phyloP scores from a whole-genome alignment of 169 alveolate genomes.

The Cryptosporidium andersoni region DNA sequence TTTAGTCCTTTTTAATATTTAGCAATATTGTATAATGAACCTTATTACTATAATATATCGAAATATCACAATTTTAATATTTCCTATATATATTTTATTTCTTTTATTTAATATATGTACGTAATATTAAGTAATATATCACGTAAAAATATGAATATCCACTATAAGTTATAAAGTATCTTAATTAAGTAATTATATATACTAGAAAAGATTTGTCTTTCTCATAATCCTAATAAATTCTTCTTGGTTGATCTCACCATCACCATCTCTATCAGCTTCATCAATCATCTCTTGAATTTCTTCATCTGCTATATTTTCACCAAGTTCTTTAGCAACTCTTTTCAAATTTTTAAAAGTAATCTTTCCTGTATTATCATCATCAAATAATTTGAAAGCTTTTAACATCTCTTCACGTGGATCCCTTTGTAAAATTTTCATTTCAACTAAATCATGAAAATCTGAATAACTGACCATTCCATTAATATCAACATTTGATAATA shows the following conservation, averaged over 20 bases:
- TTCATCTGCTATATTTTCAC: conserved; percentile 95
- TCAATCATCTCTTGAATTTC: conserved; percentile 98
- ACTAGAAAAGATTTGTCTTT: conserved; percentile 89
- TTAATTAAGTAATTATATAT: background rate
- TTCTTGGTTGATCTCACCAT: conserved; percentile 94
- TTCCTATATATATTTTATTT: background rate
- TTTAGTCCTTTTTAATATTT: no score
- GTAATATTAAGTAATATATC: background rate
- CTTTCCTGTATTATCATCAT: conserved; percentile 93
- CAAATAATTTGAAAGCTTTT: conserved; percentile 94
- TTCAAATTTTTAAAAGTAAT: conserved; percentile 91
- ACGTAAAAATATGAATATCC: background rate
- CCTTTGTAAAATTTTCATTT: conserved; percentile 86
- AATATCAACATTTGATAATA: conserved; percentile 80
- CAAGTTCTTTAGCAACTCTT: conserved; percentile 95
- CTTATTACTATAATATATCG: no score
- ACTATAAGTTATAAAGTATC: background rate
- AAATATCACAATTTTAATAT: background rate
- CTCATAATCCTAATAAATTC: conserved; percentile 96
- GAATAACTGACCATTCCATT: conserved; percentile 77
- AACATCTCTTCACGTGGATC: conserved; percentile 96
- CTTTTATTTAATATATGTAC: background rate
- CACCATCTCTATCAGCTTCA: conserved; percentile 96
- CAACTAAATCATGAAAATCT: conserved; percentile 83
- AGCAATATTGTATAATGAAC: no score